Evolutionary conservation across 306 rosid species (phyloP), one percentile per base, ranked within the genome.

Genomic region (Lotus japonicus): DNA sequence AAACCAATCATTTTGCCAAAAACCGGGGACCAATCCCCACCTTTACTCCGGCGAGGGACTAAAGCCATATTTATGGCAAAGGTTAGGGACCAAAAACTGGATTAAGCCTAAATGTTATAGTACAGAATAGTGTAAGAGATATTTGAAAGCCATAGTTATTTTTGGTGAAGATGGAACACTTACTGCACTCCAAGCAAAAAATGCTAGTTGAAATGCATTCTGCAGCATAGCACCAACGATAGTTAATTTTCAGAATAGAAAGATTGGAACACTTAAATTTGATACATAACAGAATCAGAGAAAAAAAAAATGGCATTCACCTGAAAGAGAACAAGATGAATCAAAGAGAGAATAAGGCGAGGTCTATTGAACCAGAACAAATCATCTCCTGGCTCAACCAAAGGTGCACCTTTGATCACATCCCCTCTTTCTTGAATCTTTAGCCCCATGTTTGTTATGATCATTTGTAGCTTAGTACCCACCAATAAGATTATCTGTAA

Each of bases 151-250:
- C 36, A 26, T 26, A 26, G 31, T 2, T 26, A 26, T 26, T 26
- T 31, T 31, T 64, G n/a, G 49, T 54, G 36, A 18, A 65, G 45
- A 18, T 18, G 66, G 66, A 26, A 44, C 8, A 45, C 97, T 79
- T 77, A 90, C 97, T 18, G 82, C 12, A 26, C 84, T 84, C 87
- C 87, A 90, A 19, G 86, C 82, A 15, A 90, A 86, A 76, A 90
- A 90, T 21, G 97, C 95, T 15, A 88, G 83, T 44, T 84, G 92
- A 75, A 88, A 90, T 19, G 97, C 92, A 79, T 90, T 90, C 92
- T 90, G 88, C 66, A 74, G 13, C 39, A 58, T 5, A 69, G 14
- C 48, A 70, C 33, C 16, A 28, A 71, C 26, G 42, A 57, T 1
- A 9, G 28, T 3, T 16, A 59, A 59, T 1, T 9, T 49, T 66